A percentile compares a stretch with the other conserved stretches of the same genome.
Conservation (phyloP, 208 protist genomes). For the Trypanosoma vivax region DNA sequence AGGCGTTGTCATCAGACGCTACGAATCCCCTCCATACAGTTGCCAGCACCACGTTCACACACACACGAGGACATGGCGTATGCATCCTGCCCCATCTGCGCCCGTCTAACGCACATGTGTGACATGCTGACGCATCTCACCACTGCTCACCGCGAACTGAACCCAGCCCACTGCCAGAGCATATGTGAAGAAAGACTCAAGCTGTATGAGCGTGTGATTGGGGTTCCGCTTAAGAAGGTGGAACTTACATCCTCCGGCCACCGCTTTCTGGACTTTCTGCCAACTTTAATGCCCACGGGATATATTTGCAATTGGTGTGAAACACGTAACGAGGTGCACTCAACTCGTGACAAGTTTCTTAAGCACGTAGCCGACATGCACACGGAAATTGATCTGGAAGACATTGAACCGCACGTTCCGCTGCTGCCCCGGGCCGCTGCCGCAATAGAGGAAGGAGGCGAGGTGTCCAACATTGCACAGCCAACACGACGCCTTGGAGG, state of each 20-base stretch:
- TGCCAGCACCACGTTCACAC: conserved; percentile 33
- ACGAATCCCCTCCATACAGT: conserved; percentile 21
- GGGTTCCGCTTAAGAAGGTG: conserved; percentile 35
- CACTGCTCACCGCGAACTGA: conserved; percentile 38
- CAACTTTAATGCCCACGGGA: conserved; percentile 51
- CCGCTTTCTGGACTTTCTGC: conserved; percentile 26
- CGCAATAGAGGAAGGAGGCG: not conserved
- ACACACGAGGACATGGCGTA: conserved; percentile 67
- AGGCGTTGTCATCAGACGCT: conserved; percentile 10
- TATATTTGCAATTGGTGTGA: conserved; percentile 87
- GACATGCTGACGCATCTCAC: conserved; percentile 74
- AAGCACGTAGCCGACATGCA: conserved; percentile 70
- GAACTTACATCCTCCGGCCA: conserved; percentile 17
- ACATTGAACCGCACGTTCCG: conserved; percentile 53
- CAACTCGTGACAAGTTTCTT: conserved; percentile 75
- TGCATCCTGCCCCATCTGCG: conserved; percentile 58
- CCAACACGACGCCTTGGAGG: conserved; percentile 28
- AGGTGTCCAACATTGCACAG: not conserved
- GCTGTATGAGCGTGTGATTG: conserved; percentile 55
- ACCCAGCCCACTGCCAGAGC: conserved; percentile 32
- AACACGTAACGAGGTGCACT: conserved; percentile 22
- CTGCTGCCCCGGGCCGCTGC: conserved; percentile 11
- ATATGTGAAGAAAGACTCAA: conserved; percentile 56
- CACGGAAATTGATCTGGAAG: conserved; percentile 58
- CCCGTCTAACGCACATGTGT: conserved; percentile 34